Base-by-base conservation (phyloP, 2,329 filamentous ascomycete species). In the Coniochaeta hoffmannii region DNA sequence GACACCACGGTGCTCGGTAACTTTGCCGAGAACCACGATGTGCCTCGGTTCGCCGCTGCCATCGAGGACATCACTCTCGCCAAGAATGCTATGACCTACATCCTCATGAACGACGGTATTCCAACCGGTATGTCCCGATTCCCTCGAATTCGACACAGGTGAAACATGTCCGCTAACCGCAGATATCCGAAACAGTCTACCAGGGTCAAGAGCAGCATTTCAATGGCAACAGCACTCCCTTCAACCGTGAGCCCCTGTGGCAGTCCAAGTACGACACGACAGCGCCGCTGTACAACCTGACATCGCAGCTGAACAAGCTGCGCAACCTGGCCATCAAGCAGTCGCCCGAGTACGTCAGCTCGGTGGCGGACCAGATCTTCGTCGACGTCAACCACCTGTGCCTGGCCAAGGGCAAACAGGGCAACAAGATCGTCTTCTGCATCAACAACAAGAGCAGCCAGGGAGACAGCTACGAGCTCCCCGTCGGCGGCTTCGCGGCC, bases 181-280 rank as follows among this genome's bases (percentile, higher is more conserved):
- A 6, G n/a, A n/a, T 15, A 12, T 19, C 22, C n/a, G n/a, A 8
- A 44, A 53, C 53, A 61, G 63, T 87, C 32, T 88, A 87, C 67
- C 78, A 85, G 60, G 85, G 84, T 28, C 81, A 84, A 58, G 85
- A 87, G 67, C 84, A 87, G 62, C 80, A 78, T 57, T 83, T 77
- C 64, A 65, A 71, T 1, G 73, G 72, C n/a, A 72, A 66, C 35
- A 69, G 68, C 49, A 80, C 80, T 9, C 69, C 74, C 0, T 74
- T 73, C 53, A 78, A 79, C 62, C 78, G 81, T n/a, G 81, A 85
- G 63, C 79, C 81, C 8, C 71, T 80, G 41, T 86, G 82, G 83
- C 66, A 76, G 11, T 79, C 76, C 11, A 69, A 68, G 7, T 85
- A 77, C 66, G 63, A 72, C 58, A 77, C 71, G 1, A 60, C 68